phyloP scores from a whole-genome alignment of 2,329 filamentous ascomycete species.

The Colletotrichum sp. region DNA sequence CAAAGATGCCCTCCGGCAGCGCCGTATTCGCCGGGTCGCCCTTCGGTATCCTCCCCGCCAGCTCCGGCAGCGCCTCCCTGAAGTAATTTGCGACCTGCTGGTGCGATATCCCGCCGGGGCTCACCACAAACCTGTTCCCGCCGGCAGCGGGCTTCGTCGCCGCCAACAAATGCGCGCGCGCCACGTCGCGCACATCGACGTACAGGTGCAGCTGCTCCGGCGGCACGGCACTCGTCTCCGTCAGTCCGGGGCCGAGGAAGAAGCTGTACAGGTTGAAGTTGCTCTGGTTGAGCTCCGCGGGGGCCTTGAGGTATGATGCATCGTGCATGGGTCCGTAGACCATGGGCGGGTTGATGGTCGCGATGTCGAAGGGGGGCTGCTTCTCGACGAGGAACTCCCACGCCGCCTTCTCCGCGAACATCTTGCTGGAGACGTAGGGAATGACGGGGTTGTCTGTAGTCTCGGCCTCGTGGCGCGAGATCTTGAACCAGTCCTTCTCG shows the following conservation, averaged over 20 bases:
- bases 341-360: slow-evolving; percentile 29
- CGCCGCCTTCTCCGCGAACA: slow-evolving; percentile 41
- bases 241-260: neutral
- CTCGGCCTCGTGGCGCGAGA: neutral
- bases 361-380: slow-evolving; percentile 39
- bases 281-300: slow-evolving; percentile 3
- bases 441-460: slow-evolving; percentile 46
- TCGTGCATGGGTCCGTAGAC: slow-evolving; percentile 15
- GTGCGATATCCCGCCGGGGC: slow-evolving; percentile 21
- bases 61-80: slow-evolving; percentile 22
- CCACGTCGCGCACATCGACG: slow-evolving; percentile 31
- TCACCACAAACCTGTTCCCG: slow-evolving; percentile 27
- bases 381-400: slow-evolving; percentile 37
- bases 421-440: slow-evolving; percentile 47
- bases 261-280: slow-evolving; percentile 5
- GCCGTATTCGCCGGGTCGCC: slow-evolving; percentile 18
- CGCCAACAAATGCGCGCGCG: slow-evolving; percentile 28
- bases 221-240: slow-evolving; percentile 9
- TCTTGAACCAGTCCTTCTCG: slow-evolving; percentile 49
- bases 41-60: slow-evolving; percentile 22
- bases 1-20: slow-evolving; percentile 23
- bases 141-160: slow-evolving; percentile 26
- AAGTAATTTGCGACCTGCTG: slow-evolving; percentile 25
- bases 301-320: neutral
- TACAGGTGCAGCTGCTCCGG: slow-evolving; percentile 25